A percentile compares a stretch with the other conserved stretches of the same genome.
Evolutionary conservation across 2,329 filamentous ascomycete species (phyloP).

Genomic region (Aspergillus luchuensis): DNA sequence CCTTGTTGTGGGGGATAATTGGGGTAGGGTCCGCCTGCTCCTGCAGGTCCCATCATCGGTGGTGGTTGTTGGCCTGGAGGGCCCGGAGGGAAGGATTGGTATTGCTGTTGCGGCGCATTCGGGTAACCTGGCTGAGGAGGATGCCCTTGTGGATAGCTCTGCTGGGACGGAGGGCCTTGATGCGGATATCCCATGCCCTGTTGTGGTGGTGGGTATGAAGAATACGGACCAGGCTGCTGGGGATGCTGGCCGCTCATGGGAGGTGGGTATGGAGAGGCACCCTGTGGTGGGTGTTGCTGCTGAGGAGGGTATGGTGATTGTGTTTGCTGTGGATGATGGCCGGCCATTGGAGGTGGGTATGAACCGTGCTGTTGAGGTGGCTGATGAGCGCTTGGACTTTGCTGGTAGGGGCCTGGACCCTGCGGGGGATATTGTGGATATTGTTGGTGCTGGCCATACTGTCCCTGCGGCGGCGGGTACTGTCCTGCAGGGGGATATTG

Average conservation of each 20-base stretch:
- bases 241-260: neutral
- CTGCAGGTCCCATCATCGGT: slow-evolving; percentile 2
- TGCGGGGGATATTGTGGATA: neutral
- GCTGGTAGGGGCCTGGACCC: neutral
- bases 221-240: neutral
- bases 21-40: neutral
- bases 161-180: neutral
- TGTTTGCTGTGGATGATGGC: slow-evolving; percentile 7
- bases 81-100: slow-evolving; percentile 9
- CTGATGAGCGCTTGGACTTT: neutral
- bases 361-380: slow-evolving; percentile 4
- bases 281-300: neutral
- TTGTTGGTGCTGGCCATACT: neutral
- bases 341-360: slow-evolving; percentile 3
- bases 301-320: too few relatives aligned
- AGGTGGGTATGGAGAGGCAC: neutral
- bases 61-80: slow-evolving; percentile 6
- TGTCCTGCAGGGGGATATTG: slow-evolving; percentile 5
- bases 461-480: neutral
- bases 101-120: neutral
- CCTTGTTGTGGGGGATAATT: neutral
- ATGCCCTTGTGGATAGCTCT: neutral
- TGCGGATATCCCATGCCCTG: neutral
- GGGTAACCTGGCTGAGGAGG: slow-evolving; percentile 1
- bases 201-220: neutral